Conservation (phyloP, 2,329 filamentous ascomycete species). For the Amylocarpus encephaloides region DNA sequence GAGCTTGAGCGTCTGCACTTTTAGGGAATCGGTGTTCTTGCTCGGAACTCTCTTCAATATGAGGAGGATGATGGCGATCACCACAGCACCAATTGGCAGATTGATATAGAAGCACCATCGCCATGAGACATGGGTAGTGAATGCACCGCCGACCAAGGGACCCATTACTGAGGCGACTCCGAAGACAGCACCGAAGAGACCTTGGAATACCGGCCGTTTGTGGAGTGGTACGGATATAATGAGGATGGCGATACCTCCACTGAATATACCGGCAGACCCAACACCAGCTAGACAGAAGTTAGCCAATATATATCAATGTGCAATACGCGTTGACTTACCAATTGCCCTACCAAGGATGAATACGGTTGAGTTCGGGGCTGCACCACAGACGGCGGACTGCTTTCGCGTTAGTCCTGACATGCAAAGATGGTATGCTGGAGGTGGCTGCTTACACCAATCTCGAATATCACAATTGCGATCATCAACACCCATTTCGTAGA, state of each 20-base stretch:
- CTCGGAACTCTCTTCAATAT: conserved; percentile 12
- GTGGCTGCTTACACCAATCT: conserved; percentile 27
- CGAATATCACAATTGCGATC: conserved; percentile 30
- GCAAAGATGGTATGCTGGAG: background rate
- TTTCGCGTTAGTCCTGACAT: conserved; percentile 1
- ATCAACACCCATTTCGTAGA: conserved; percentile 29
- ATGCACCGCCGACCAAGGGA: conserved; percentile 37
- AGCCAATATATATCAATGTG: background rate
- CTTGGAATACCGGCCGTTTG: conserved; percentile 28
- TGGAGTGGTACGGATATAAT: conserved; percentile 25
- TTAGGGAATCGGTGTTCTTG: conserved; percentile 26
- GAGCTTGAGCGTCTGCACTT: conserved; percentile 34
- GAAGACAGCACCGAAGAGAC: conserved; percentile 27
- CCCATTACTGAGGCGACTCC: conserved; percentile 31
- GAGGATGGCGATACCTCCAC: conserved; percentile 27
- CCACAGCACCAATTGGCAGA: conserved; percentile 31
- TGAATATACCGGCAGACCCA: conserved; percentile 28
- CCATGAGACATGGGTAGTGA: conserved; percentile 32
- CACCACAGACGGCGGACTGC: conserved; percentile 31
- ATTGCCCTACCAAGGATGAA: conserved; percentile 34
- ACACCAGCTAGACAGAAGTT: conserved; percentile 15
- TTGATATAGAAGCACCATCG: conserved; percentile 36
- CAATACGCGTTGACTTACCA: conserved; percentile 9
- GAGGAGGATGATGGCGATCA: conserved; percentile 15
- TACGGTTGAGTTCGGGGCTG: conserved; percentile 30